Evolutionary conservation across 2,329 filamentous ascomycete genomes (phyloP).

Genomic region (Pseudogymnoascus sp.): DNA sequence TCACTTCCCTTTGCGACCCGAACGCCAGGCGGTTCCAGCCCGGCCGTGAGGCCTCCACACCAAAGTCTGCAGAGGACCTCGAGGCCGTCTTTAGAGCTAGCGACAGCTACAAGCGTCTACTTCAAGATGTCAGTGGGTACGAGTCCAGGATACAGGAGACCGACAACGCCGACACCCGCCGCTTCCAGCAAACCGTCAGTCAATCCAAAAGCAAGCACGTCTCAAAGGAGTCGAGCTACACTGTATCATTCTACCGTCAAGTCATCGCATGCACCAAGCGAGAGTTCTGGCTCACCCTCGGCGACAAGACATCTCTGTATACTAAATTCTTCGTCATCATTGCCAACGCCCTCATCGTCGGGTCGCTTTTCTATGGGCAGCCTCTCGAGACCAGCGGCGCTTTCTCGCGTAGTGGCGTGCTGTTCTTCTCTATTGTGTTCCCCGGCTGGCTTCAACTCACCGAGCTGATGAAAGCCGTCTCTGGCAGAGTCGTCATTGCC

Average conservation of each 20-base stretch:
- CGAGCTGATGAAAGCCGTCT: constrained; percentile 57
- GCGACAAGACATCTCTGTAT: constrained; percentile 46
- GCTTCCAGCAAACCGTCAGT: constrained; percentile 57
- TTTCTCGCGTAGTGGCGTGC: constrained; percentile 54
- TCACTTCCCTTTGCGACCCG: constrained; percentile 58
- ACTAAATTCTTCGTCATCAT: constrained; percentile 44
- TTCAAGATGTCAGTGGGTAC: constrained; percentile 53
- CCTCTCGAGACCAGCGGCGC: constrained; percentile 48
- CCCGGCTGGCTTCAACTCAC: constrained; percentile 55
- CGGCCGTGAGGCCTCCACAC: constrained; percentile 34
- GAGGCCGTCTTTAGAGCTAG: constrained; percentile 65
- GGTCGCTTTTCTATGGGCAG: constrained; percentile 60
- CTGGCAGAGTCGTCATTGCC: constrained; percentile 48
- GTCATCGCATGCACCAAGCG: constrained; percentile 47
- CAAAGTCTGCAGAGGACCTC: constrained; percentile 38
- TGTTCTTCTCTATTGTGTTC: constrained; percentile 57
- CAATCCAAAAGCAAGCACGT: constrained; percentile 58
- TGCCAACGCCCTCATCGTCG: constrained; percentile 51
- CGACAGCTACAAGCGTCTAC: constrained; percentile 48
- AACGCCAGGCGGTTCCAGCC: constrained; percentile 55
- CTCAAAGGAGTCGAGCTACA: constrained; percentile 48
- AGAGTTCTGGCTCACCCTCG: constrained; percentile 58
- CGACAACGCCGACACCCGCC: constrained; percentile 50
- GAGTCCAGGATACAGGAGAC: constrained; percentile 48
- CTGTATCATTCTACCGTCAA: constrained; percentile 44